Conservation (phyloP, 164 flowering plant species). For the Piper betle region DNA sequence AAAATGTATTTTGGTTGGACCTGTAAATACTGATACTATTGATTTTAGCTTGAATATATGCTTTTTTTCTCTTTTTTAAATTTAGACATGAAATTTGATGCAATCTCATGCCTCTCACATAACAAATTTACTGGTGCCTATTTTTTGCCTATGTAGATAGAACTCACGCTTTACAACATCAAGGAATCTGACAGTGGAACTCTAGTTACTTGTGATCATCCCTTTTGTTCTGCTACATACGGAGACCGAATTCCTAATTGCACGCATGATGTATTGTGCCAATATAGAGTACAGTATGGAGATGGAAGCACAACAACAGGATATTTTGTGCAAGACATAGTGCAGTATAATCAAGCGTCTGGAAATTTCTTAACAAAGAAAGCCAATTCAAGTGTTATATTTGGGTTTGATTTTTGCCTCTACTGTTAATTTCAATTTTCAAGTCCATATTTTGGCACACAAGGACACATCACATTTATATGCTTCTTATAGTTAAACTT, state of each 20-base stretch:
- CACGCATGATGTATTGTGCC: conserved; percentile 28
- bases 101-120: neutral
- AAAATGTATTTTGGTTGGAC: no score
- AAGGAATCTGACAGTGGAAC: conserved; percentile 45
- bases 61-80: neutral
- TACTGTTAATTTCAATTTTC: neutral
- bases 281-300: conserved; percentile 63
- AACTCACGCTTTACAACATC: conserved; percentile 57
- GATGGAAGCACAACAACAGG: conserved; percentile 92
- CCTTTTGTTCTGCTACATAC: conserved; percentile 31
- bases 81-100: neutral
- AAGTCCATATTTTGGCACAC: no score
- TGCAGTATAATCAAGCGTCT: conserved; percentile 35
- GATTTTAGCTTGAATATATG: neutral
- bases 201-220: conserved; percentile 47
- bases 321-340: conserved; percentile 59
- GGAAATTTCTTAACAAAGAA: conserved; percentile 46
- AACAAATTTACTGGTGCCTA: neutral
- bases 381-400: conserved; percentile 45
- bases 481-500: no score
- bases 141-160: conserved; percentile 35
- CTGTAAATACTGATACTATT: no score
- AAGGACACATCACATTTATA: no score
- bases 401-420: conserved; percentile 60
- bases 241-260: conserved; percentile 34